These are phyloP conservation scores for Pseudophaeomoniella oleicola DNA, from an alignment of 2,329 filamentous ascomycete genomes.

Conservation along the genomic window DNA sequence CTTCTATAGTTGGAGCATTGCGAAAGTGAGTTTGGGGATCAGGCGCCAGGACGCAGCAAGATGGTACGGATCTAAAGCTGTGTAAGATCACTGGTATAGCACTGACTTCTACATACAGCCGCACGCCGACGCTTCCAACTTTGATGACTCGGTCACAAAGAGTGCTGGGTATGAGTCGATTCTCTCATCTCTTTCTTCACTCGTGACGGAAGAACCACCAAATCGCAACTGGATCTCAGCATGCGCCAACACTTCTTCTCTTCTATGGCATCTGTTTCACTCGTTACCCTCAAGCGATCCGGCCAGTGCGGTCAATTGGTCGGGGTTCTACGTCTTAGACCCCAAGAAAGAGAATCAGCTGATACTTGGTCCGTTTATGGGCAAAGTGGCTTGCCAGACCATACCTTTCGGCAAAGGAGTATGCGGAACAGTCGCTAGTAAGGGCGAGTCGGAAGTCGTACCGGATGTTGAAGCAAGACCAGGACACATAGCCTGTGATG, in stretches of 20 bases:
- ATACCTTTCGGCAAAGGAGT: slow-evolving; percentile 31
- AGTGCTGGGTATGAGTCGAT: slow-evolving; percentile 27
- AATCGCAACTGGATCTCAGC: slow-evolving; percentile 32
- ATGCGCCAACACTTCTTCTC: slow-evolving; percentile 30
- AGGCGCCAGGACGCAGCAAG: no score
- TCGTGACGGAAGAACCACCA: slow-evolving; percentile 21
- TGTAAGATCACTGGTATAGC: no score
- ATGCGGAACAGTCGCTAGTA: slow-evolving; percentile 28
- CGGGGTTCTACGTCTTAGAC: slow-evolving; percentile 30
- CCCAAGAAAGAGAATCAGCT: slow-evolving; percentile 11
- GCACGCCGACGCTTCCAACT: slow-evolving; percentile 33
- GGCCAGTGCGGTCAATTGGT: slow-evolving; percentile 31
- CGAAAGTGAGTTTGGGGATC: no score
- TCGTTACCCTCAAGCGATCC: slow-evolving; percentile 22
- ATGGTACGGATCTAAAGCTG: no score
- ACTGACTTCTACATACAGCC: no score
- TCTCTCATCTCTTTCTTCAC: slow-evolving; percentile 20
- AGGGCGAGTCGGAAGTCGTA: slow-evolving; percentile 25
- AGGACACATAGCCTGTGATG: slow-evolving; percentile 36
- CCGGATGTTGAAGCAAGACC: slow-evolving; percentile 27
- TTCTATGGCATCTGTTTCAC: slow-evolving; percentile 33
- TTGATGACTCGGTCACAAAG: slow-evolving; percentile 22
- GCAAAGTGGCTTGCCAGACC: slow-evolving; percentile 32
- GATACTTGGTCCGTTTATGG: slow-evolving; percentile 32
- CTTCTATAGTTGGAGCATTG: no score